Conservation (phyloP, 768 basidiomycete species). For the Psilocybe cubensis region DNA sequence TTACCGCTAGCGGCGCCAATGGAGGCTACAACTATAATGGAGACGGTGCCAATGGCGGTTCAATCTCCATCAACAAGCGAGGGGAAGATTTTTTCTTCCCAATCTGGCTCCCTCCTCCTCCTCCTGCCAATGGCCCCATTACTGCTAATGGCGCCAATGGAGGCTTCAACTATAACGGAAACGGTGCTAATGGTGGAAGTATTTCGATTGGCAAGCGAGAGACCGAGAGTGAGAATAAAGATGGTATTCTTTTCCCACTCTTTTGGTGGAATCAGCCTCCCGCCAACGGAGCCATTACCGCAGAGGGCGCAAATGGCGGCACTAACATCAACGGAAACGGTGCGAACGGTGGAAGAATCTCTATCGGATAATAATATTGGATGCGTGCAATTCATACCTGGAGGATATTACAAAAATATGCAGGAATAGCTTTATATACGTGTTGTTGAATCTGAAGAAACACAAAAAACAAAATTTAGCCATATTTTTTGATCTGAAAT, state of each 20-base stretch:
- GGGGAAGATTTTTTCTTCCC: neutral
- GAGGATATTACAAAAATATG: too few relatives aligned
- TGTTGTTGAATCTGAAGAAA: too few relatives aligned
- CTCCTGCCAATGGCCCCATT: neutral
- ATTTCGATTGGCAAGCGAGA: neutral
- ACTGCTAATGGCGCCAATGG: neutral
- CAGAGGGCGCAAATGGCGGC: neutral
- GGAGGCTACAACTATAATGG: neutral
- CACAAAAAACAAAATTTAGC: too few relatives aligned
- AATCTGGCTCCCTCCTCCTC: too few relatives aligned
- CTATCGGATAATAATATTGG: neutral
- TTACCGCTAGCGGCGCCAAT: neutral
- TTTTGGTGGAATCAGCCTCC: too few relatives aligned
- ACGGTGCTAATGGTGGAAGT: neutral
- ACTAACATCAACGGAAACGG: neutral
- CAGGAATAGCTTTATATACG: too few relatives aligned
- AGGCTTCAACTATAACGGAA: neutral
- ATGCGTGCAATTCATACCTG: neutral
- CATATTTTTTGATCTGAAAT: too few relatives aligned
- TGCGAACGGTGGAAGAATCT: neutral
- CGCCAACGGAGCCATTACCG: too few relatives aligned
- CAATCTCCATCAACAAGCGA: neutral
- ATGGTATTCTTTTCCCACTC: neutral
- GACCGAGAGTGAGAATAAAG: neutral
- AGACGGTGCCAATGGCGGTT: neutral